Evolutionary conservation across 106 monocot species (phyloP).

Genomic region (Phalaenopsis aphrodite): DNA sequence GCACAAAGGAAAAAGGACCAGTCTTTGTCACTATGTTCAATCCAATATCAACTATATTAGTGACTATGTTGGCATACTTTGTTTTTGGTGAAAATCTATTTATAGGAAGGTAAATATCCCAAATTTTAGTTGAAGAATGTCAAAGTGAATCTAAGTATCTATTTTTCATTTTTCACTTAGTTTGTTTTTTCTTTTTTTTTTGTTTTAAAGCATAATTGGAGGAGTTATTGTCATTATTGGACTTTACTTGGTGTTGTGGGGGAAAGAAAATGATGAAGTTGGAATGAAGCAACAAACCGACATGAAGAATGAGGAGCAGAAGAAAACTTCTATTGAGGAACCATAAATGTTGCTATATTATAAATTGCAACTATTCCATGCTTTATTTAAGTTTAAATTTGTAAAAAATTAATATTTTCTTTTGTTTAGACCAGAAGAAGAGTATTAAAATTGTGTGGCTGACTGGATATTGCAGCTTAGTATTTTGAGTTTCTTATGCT

Average conservation of each 20-base stretch:
- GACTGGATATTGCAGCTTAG: too few relatives aligned
- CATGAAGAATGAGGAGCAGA: not conserved
- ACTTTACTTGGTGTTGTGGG: constrained; percentile 71
- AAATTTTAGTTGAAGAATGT: not conserved
- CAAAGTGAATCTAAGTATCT: not conserved
- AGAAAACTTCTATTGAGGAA: not conserved
- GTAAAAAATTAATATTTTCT: too few relatives aligned
- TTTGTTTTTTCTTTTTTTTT: not conserved
- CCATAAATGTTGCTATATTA: not conserved
- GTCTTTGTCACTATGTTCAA: constrained; percentile 97
- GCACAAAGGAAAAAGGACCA: constrained; percentile 73
- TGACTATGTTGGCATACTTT: constrained; percentile 58
- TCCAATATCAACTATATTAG: constrained; percentile 68
- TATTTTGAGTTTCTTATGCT: too few relatives aligned
- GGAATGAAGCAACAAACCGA: not conserved
- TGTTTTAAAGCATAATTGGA: constrained; percentile 63
- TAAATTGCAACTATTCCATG: too few relatives aligned
- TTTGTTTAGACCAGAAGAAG: too few relatives aligned
- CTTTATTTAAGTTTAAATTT: too few relatives aligned
- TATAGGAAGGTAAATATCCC: constrained; percentile 50
- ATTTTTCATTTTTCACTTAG: not conserved
- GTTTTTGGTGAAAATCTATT: constrained; percentile 69
- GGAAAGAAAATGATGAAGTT: constrained; percentile 53
- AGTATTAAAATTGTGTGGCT: too few relatives aligned
- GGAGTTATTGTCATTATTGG: constrained; percentile 61